Evolutionary conservation across 2,329 filamentous ascomycete genomes (phyloP).

Genomic region (Epichloe typhina): DNA sequence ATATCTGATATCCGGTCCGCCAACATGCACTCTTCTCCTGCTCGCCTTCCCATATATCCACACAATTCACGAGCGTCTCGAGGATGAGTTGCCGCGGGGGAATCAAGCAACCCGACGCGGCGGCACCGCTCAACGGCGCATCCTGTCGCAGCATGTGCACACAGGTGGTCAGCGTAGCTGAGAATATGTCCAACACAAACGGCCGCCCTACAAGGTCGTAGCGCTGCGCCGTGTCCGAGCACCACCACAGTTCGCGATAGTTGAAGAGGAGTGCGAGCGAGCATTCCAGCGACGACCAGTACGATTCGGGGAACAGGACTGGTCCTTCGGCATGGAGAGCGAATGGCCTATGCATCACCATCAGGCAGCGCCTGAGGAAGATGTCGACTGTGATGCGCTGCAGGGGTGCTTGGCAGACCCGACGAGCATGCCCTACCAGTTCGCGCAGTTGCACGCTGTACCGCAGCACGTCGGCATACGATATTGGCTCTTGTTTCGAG

Average conservation of each 20-base stretch:
- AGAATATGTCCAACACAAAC: constrained; percentile 24
- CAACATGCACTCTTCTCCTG: constrained; percentile 23
- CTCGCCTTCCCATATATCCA: constrained; percentile 23
- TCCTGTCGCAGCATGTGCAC: constrained; percentile 22
- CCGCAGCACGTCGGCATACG: constrained; percentile 20
- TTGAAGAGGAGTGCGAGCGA: constrained; percentile 22
- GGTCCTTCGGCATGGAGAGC: constrained; percentile 21
- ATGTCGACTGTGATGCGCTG: constrained; percentile 23
- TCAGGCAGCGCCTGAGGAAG: constrained; percentile 21
- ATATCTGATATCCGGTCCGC: constrained; percentile 19
- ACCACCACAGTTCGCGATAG: constrained; percentile 21
- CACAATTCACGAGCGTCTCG: constrained; percentile 20
- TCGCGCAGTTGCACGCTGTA: constrained; percentile 21
- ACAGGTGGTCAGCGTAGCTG: constrained; percentile 20
- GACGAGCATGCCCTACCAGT: constrained; percentile 18
- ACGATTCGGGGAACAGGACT: constrained; percentile 20
- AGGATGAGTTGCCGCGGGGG: constrained; percentile 23
- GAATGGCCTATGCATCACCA: constrained; percentile 23
- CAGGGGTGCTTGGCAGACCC: constrained; percentile 16
- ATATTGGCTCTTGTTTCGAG: constrained; percentile 17
- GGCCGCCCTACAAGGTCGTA: constrained; percentile 20
- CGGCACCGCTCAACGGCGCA: constrained; percentile 17
- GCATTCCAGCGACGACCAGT: constrained; percentile 25
- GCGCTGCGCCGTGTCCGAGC: constrained; percentile 13
- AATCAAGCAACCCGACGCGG: constrained; percentile 16